Evolutionary conservation across 169 alveolate genomes (phyloP).

Genomic region (Plasmodium inui): DNA sequence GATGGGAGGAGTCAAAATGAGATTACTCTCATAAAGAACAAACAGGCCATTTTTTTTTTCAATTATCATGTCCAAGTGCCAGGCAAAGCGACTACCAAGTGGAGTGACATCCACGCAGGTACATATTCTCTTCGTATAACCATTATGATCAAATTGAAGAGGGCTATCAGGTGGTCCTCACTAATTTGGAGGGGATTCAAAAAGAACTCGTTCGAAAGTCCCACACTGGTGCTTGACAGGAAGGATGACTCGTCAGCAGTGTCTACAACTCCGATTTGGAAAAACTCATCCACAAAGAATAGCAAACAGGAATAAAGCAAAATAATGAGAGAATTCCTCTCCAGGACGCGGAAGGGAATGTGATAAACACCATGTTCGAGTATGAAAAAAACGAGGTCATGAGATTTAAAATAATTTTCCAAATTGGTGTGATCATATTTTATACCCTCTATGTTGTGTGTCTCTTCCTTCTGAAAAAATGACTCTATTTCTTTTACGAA

Average conservation of each 20-base stretch:
- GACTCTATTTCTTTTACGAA: conserved; percentile 17
- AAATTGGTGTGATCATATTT: conserved; percentile 43
- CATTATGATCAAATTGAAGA: conserved; percentile 23
- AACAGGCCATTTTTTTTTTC: not conserved
- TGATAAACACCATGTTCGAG: conserved; percentile 24
- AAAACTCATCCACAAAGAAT: conserved; percentile 40
- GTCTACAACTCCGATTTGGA: not conserved
- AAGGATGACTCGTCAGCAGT: not conserved
- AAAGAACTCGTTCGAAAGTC: conserved; percentile 25
- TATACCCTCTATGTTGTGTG: not conserved
- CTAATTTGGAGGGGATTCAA: not conserved
- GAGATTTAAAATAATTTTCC: conserved; percentile 28
- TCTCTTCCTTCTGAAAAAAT: conserved; percentile 20
- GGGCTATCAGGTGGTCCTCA: not conserved
- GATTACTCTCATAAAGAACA: not conserved
- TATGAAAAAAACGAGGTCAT: conserved; percentile 27
- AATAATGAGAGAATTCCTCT: conserved; percentile 19
- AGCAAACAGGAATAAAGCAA: conserved; percentile 38
- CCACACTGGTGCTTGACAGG: conserved; percentile 1
- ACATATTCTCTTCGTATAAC: not conserved
- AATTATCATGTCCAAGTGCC: not conserved
- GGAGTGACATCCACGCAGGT: not conserved
- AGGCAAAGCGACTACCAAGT: not conserved
- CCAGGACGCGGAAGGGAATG: conserved; percentile 50
- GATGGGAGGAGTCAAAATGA: not conserved